Evolutionary conservation across 768 basidiomycete genomes (phyloP), one percentile per base, ranked within the genome.

Genomic region (Naganishia randhawae): DNA sequence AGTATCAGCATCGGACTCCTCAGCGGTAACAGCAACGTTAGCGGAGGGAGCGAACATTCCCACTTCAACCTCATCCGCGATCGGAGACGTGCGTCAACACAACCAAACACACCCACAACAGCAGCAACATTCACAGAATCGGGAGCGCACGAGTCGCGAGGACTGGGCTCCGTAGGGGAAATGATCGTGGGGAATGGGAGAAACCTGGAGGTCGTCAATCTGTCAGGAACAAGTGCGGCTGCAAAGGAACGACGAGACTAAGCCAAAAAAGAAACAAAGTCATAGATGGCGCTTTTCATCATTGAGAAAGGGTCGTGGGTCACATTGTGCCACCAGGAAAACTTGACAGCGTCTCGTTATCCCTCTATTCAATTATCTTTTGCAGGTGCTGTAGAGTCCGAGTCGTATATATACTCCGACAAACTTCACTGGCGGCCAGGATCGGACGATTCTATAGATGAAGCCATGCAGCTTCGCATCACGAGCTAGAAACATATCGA

Each of bases 81-180:
- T 61, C 57, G 57, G 57, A 22, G 37, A 61, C 57, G 57, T 61
- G 57, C 57, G 39, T 39, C 22, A 17, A 61, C 37, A 13, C 57
- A 61, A 29, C 57, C 57, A 25, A 39, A 22, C 22, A 61, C 57
- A 39, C 57, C 37, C 11, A 61, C 22, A 5, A 61, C 45, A 48
- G 45, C 45, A 48, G 25, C 41, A 42, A 16, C 41, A n/a, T n/a
- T 27, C 35, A 19, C 37, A 27, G 57, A 61, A 6, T 61, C 33
- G 2, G 57, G 57, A 25, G 6, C 37, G 39, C 10, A 42, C 37
- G 37, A 61, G 32, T 22, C 57, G 33, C 35, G 57, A 41, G 39
- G 57, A 61, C 27, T 41, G 39, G 57, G 57, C 25, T 13, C 22
- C 37, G 19, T 39, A 25, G 37, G 37, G 39, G 57, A 61, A 33